Percentiles rank a stretch among this genome's conserved stretches.
Conservation (phyloP, 2,329 filamentous ascomycete species). For the Fusarium lateritium region DNA sequence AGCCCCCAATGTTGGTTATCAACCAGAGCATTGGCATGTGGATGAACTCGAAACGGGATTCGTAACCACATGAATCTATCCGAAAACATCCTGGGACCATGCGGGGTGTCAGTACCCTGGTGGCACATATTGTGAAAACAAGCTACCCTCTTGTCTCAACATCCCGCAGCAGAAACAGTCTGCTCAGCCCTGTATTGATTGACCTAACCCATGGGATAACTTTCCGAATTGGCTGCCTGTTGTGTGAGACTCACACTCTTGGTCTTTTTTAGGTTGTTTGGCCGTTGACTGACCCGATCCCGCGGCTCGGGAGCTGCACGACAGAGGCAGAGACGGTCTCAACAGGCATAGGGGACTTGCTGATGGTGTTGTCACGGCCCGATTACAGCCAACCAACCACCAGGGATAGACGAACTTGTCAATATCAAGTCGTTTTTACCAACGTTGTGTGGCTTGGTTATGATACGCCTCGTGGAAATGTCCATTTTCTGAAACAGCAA, state of each 20-base stretch:
- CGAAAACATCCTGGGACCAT: not conserved
- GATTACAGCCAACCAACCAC: constrained; percentile 25
- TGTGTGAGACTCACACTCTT: constrained; percentile 3
- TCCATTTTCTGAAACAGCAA: constrained; percentile 7
- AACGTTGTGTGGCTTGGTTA: constrained; percentile 23
- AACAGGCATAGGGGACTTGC: constrained; percentile 10
- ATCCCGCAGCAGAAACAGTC: constrained; percentile 13
- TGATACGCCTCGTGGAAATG: constrained; percentile 15
- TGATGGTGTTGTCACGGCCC: constrained; percentile 28
- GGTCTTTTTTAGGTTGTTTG: constrained; percentile 26
- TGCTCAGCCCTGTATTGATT: constrained; percentile 24
- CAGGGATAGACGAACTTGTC: not conserved
- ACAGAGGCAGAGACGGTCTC: constrained; percentile 25
- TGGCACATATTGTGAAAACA: not conserved
- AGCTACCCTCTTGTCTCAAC: constrained; percentile 12
- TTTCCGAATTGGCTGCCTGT: constrained; percentile 28
- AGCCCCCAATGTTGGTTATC: constrained; percentile 15
- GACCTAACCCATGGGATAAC: constrained; percentile 14
- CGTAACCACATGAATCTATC: not conserved
- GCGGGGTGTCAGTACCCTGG: constrained; percentile 17
- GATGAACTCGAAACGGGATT: constrained; percentile 2
- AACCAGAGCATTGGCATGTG: not conserved
- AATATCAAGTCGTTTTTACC: not conserved
- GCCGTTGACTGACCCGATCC: constrained; percentile 34
- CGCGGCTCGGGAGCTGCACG: constrained; percentile 38